phyloP scores from a whole-genome alignment of 257 asterid species.

The Mentha longifolia region DNA sequence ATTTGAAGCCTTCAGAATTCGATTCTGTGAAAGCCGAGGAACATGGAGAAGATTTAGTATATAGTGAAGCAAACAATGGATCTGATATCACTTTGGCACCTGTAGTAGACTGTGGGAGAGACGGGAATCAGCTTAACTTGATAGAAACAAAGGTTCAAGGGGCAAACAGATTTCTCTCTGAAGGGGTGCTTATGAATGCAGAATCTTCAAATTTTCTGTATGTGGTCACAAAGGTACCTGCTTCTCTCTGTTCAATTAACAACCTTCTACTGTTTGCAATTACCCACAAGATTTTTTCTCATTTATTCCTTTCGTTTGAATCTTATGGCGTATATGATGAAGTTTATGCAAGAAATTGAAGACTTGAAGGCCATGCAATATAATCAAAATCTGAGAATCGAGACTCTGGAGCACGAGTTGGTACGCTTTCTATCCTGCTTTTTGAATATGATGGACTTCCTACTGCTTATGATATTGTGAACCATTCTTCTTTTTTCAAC shows the following conservation, averaged over 20 bases:
- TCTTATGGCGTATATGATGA: conserved; percentile 32
- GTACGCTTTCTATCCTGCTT: conserved; percentile 42
- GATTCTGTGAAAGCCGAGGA: conserved; percentile 25
- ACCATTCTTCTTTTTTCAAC: background rate
- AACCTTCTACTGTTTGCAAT: background rate
- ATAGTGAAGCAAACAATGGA: conserved; percentile 11
- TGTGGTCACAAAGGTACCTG: conserved; percentile 43
- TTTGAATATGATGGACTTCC: background rate
- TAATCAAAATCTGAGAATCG: conserved; percentile 45
- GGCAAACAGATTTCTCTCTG: background rate
- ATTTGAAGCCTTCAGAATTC: no score
- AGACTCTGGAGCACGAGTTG: conserved; percentile 61
- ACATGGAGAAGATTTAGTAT: conserved; percentile 20
- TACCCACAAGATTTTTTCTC: background rate
- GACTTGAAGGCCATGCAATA: conserved; percentile 49
- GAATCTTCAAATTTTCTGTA: conserved; percentile 31
- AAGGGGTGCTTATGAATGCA: background rate
- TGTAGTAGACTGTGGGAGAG: conserved; percentile 8
- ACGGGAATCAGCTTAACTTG: conserved; percentile 12
- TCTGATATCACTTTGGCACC: background rate
- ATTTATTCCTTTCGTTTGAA: conserved; percentile 15
- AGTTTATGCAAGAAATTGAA: conserved; percentile 53
- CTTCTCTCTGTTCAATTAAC: conserved; percentile 17
- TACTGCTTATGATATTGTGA: background rate
- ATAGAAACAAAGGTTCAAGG: conserved; percentile 11